Conservation (phyloP, 257 asterid genomes). For the Gentiana straminea region DNA sequence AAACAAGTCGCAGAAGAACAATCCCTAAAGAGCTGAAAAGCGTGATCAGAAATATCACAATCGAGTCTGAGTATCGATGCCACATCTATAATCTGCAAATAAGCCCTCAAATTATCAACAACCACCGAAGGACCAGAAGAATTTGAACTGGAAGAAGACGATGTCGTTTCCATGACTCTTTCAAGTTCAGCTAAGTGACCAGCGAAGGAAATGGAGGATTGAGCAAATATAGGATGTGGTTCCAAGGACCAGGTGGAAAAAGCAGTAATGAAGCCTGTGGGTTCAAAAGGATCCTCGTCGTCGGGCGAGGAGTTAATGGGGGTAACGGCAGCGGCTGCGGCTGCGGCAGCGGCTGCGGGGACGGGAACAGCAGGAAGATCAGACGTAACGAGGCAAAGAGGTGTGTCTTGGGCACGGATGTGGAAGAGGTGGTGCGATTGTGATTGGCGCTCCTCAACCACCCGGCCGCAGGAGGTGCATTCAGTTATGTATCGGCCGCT, state of each 20-base stretch:
- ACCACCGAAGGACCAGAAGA: constrained; percentile 64
- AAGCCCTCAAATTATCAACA: constrained; percentile 88
- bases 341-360: constrained; percentile 16
- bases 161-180: constrained; percentile 78
- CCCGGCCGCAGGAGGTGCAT: constrained; percentile 86
- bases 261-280: constrained; percentile 86
- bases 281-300: constrained; percentile 82
- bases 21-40: constrained; percentile 96
- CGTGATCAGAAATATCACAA: constrained; percentile 84
- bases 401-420: constrained; percentile 84
- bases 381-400: constrained; percentile 90
- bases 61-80: constrained; percentile 84
- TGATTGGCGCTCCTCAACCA: constrained; percentile 69
- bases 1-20: constrained; percentile 89
- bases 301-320: constrained; percentile 13
- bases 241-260: constrained; percentile 98
- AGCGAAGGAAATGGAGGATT: constrained; percentile 64
- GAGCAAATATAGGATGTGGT: constrained; percentile 69
- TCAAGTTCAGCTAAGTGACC: constrained; percentile 96
- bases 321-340: constrained; percentile 12
- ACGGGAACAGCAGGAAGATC: constrained; percentile 65
- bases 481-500: constrained; percentile 63
- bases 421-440: constrained; percentile 95
- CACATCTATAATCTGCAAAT: constrained; percentile 88
- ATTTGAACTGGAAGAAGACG: constrained; percentile 29